These are phyloP conservation scores for Echria macrotheca DNA, from an alignment of 495 filamentous ascomycete species.

Conservation along the genomic window DNA sequence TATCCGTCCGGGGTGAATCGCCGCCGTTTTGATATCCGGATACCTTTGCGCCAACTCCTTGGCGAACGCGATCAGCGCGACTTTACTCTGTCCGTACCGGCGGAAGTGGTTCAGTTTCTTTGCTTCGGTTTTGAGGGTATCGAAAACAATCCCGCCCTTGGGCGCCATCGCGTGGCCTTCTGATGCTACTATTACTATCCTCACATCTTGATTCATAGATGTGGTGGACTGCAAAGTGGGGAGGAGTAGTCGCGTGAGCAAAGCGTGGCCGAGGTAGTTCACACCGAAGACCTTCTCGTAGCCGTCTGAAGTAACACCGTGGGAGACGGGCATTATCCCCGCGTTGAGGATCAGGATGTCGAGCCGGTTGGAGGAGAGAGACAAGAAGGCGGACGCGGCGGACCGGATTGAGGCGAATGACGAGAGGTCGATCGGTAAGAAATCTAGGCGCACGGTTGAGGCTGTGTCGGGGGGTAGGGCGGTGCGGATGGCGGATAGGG, in stretches of 20 bases:
- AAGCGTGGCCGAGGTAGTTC: neutral
- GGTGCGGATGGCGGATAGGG: neutral
- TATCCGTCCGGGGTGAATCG: neutral
- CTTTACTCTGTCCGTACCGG: neutral
- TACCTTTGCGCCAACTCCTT: neutral
- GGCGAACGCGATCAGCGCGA: neutral
- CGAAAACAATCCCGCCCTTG: neutral
- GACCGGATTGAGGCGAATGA: neutral
- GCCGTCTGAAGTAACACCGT: neutral
- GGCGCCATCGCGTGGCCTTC: slow-evolving; percentile 3
- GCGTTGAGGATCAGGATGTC: neutral
- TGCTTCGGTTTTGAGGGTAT: neutral
- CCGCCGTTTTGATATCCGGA: neutral
- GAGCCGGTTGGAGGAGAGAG: neutral
- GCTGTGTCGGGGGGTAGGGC: neutral
- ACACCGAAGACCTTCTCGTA: neutral
- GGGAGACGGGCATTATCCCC: neutral
- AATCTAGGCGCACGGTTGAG: neutral
- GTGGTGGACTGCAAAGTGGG: neutral
- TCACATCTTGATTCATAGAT: neutral
- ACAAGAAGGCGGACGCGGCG: neutral
- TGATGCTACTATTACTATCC: neutral
- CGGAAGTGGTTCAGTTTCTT: neutral
- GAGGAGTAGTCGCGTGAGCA: neutral
- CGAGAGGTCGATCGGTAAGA: neutral